These are phyloP conservation scores for Camelina laxa DNA, from an alignment of 345 rosid species.

Conservation along the genomic window DNA sequence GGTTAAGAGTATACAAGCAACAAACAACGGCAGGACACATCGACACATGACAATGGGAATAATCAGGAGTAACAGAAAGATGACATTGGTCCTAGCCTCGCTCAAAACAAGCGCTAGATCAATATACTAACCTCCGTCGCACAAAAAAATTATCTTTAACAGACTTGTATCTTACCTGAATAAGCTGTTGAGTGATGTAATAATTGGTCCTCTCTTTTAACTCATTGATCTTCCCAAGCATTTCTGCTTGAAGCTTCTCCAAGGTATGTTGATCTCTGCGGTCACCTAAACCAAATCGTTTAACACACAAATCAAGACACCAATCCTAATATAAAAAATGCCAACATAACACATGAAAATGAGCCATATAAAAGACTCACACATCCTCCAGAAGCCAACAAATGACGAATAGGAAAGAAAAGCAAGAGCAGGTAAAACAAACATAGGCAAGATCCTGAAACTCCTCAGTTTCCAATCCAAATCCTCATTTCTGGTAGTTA, in stretches of 20 bases:
- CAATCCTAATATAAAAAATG: not conserved
- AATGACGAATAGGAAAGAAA: conserved; percentile 54
- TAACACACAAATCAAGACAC: conserved; percentile 7
- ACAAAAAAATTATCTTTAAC: not conserved
- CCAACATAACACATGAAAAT: not conserved
- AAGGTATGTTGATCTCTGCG: conserved; percentile 78
- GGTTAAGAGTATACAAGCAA: conserved; percentile 8
- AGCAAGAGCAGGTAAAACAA: conserved; percentile 68
- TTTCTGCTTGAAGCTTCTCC: conserved; percentile 79
- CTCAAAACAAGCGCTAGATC: not conserved
- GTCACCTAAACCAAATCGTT: conserved; percentile 60
- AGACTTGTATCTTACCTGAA: conserved; percentile 62
- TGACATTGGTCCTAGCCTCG: not conserved
- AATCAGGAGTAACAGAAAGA: not conserved
- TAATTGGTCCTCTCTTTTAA: conserved; percentile 94
- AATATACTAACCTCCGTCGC: not conserved
- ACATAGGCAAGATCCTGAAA: conserved; percentile 68
- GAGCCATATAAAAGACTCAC: conserved; percentile 50
- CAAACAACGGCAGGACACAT: not conserved
- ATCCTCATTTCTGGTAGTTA: conserved; percentile 65
- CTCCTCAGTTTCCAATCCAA: conserved; percentile 76
- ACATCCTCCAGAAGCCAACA: conserved; percentile 63
- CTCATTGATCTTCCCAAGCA: conserved; percentile 85
- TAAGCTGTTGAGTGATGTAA: conserved; percentile 81
- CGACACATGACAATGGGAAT: not conserved